Percentiles rank a stretch among this genome's conserved stretches.
phyloP scores from a whole-genome alignment of 2,329 filamentous ascomycete species.

The Botrytis medusae region DNA sequence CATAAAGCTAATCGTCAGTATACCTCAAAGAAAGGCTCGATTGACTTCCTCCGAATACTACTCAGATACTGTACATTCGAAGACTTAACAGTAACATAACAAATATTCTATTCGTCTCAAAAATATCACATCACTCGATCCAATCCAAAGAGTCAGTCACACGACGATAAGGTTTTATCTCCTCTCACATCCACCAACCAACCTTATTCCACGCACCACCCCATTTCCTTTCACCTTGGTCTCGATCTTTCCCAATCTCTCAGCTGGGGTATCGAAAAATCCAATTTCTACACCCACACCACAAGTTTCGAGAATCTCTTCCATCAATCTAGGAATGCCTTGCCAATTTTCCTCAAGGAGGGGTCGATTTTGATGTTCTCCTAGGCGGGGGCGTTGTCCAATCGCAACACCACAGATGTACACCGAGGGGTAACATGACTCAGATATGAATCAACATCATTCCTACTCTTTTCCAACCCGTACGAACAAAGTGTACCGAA shows the following conservation, averaged over 20 bases:
- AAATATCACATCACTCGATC: neutral
- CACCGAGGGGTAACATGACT: constrained; percentile 1
- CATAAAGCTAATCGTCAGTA: neutral
- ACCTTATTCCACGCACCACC: neutral
- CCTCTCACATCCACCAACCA: neutral
- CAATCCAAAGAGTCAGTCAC: neutral
- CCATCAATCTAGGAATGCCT: neutral
- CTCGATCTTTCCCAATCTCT: neutral
- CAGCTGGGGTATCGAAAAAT: neutral
- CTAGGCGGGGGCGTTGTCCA: neutral
- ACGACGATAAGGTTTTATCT: neutral
- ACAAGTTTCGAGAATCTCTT: neutral
- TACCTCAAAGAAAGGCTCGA: neutral
- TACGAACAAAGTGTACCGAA: neutral
- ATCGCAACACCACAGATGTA: neutral
- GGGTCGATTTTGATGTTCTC: neutral
- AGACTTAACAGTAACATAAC: neutral
- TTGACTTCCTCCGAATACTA: neutral
- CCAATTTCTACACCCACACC: neutral
- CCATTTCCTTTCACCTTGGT: neutral
- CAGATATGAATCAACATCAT: neutral
- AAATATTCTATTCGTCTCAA: neutral
- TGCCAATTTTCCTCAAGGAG: neutral
- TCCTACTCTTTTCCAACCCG: neutral
- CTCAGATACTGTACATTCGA: neutral